Conservation (phyloP, 441 rosid genomes). For the Melastoma candidum region DNA sequence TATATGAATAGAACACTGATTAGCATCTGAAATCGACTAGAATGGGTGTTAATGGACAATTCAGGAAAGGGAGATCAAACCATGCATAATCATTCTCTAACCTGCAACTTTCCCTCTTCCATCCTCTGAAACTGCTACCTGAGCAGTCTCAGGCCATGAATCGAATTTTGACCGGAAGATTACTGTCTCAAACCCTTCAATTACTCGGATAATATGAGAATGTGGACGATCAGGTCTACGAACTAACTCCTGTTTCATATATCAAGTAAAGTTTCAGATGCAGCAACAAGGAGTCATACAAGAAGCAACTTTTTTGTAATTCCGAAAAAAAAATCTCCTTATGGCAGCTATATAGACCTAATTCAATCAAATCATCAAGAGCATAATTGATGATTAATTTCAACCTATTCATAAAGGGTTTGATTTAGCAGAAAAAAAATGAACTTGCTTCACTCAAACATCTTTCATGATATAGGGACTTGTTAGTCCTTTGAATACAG, state of each 20-base stretch:
- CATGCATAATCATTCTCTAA: constrained; percentile 16
- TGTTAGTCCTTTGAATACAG: too few species aligned
- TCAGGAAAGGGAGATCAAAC: not conserved
- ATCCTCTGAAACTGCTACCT: constrained; percentile 62
- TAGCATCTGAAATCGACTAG: too few species aligned
- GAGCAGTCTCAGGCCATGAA: constrained; percentile 62
- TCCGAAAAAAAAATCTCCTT: not conserved
- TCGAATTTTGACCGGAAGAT: constrained; percentile 78
- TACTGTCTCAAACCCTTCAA: constrained; percentile 95
- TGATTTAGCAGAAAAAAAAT: too few species aligned
- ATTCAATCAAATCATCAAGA: constrained; percentile 4
- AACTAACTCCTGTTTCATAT: constrained; percentile 48
- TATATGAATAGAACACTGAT: not conserved
- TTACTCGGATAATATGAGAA: constrained; percentile 60
- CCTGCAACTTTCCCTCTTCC: constrained; percentile 99
- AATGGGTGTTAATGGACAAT: not conserved
- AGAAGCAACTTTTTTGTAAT: too few species aligned
- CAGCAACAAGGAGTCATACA: too few species aligned
- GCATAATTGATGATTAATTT: not conserved
- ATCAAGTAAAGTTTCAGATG: constrained; percentile 13
- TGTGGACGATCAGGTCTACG: constrained; percentile 41
- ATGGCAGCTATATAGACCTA: not conserved
- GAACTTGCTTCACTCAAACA: too few species aligned
- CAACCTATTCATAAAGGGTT: too few species aligned
- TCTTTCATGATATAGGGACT: too few species aligned